Conservation (phyloP, 225 moss, liverwort and hornwort genomes). For the Thuidium tamariscinum region DNA sequence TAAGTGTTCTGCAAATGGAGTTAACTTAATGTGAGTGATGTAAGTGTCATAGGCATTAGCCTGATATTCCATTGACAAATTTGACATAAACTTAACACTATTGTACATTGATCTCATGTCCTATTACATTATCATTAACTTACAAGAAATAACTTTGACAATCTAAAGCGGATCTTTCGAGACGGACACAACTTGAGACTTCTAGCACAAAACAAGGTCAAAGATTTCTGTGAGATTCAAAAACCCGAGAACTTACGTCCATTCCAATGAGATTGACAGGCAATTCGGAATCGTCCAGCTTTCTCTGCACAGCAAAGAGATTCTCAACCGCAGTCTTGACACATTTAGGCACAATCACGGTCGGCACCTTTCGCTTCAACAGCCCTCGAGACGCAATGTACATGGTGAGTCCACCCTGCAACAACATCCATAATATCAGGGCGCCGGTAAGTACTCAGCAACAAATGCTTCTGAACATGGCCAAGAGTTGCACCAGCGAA, state of each 20-base stretch:
- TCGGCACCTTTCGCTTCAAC: slow-evolving; percentile 72
- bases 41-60: background rate
- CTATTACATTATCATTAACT: background rate
- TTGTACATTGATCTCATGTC: no score
- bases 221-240: background rate
- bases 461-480: background rate
- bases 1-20: background rate
- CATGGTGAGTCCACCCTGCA: slow-evolving; percentile 90
- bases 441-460: background rate
- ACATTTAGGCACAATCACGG: slow-evolving; percentile 70
- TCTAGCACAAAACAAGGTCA: background rate
- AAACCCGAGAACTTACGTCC: slow-evolving; percentile 49
- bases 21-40: background rate
- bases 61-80: background rate
- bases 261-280: slow-evolving; percentile 69
- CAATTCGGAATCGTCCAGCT: slow-evolving; percentile 72
- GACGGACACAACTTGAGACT: background rate
- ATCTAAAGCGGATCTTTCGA: background rate
- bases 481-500: background rate
- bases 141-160: background rate
- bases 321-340: slow-evolving; percentile 70
- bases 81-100: background rate
- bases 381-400: slow-evolving; percentile 81
- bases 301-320: slow-evolving; percentile 66
- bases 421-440: background rate